Conservation (phyloP, 1,284 basidiomycete species). For the Moesziomyces sp. region DNA sequence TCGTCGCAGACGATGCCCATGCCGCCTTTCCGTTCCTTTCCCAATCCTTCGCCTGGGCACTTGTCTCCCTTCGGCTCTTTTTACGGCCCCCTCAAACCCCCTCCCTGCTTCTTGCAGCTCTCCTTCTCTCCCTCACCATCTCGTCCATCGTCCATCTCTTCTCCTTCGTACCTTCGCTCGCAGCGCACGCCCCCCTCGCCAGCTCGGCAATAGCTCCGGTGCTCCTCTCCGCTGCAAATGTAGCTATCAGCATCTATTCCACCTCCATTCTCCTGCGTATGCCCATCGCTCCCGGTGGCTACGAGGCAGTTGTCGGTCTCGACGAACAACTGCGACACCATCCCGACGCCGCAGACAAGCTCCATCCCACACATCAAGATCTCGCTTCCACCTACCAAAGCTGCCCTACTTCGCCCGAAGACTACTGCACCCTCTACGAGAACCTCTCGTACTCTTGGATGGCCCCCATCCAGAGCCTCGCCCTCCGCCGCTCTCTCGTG, state of each 20-base stretch:
- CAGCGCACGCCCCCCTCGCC: neutral
- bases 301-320: constrained; percentile 38
- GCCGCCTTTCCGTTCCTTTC: constrained; percentile 1
- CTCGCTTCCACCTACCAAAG: constrained; percentile 34
- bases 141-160: constrained; percentile 15
- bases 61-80: constrained; percentile 21
- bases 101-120: constrained; percentile 10
- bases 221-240: constrained; percentile 15
- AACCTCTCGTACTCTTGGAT: constrained; percentile 58
- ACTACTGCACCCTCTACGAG: constrained; percentile 47
- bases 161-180: constrained; percentile 14
- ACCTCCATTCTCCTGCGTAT: constrained; percentile 34
- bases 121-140: constrained; percentile 17
- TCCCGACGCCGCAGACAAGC: constrained; percentile 6
- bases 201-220: neutral
- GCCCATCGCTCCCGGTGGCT: constrained; percentile 52
- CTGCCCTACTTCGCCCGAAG: constrained; percentile 59
- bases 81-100: constrained; percentile 31
- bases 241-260: constrained; percentile 14
- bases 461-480: constrained; percentile 49
- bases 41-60: constrained; percentile 15
- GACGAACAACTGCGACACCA: constrained; percentile 32
- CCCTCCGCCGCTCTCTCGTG: constrained; percentile 38
- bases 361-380: constrained; percentile 11
- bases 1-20: neutral